Conservation (phyloP, 2,329 filamentous ascomycete species). For the Aspergillus flavus region DNA sequence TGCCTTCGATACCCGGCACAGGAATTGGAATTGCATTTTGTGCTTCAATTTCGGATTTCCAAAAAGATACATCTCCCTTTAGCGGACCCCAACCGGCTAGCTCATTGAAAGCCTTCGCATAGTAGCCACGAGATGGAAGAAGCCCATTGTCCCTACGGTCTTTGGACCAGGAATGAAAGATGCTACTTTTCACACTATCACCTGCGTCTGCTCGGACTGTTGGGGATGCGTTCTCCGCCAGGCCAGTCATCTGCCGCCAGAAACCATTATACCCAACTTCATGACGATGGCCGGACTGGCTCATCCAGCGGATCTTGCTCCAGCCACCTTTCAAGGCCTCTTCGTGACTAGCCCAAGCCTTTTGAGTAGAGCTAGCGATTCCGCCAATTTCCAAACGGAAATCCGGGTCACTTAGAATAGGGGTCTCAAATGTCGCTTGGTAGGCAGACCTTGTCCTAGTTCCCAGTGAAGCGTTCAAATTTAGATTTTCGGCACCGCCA, state of each 20-base stretch:
- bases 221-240: constrained; percentile 74
- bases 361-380: constrained; percentile 80
- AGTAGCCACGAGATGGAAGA: constrained; percentile 79
- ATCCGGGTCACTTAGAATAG: constrained; percentile 82
- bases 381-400: constrained; percentile 77
- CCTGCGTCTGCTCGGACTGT: constrained; percentile 83
- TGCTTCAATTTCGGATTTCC: constrained; percentile 85
- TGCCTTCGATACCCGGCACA: constrained; percentile 67
- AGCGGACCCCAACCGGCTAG: constrained; percentile 85
- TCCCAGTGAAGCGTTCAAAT: constrained; percentile 82
- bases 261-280: constrained; percentile 77
- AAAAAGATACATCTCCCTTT: constrained; percentile 88
- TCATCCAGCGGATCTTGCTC: constrained; percentile 75
- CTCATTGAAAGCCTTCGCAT: constrained; percentile 76
- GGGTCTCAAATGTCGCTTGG: constrained; percentile 80
- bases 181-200: constrained; percentile 84
- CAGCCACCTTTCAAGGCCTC: constrained; percentile 80
- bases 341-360: constrained; percentile 92
- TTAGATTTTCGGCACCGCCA: constrained; percentile 87
- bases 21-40: constrained; percentile 74
- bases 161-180: constrained; percentile 77
- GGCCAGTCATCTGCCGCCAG: constrained; percentile 86
- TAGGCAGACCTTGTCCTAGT: constrained; percentile 92
- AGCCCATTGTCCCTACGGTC: constrained; percentile 84
- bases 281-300: constrained; percentile 66